phyloP scores from a whole-genome alignment of 306 rosid genomes.

The Gleditsia sinensis region DNA sequence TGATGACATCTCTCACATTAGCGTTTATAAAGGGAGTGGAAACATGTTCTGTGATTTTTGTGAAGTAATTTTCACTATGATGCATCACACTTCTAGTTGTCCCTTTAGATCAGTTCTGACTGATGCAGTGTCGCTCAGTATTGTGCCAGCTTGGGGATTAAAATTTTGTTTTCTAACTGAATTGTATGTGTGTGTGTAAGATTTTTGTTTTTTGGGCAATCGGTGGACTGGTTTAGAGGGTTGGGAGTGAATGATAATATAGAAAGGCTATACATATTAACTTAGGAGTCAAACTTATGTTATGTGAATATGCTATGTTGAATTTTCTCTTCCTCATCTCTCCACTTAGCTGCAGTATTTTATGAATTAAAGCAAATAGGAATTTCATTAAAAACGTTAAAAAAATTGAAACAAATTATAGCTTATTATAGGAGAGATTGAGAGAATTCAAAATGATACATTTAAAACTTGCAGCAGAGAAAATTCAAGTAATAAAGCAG shows the following conservation, averaged over 20 bases:
- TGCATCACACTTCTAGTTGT: background rate
- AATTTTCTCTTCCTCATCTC: background rate
- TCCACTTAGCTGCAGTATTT: background rate
- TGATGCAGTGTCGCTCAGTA: slow-evolving; percentile 4
- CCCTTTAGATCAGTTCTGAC: slow-evolving; percentile 4
- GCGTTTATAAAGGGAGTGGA: background rate
- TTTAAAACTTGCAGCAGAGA: background rate
- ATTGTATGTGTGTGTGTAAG: no score
- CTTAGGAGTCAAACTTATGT: background rate
- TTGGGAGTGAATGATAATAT: background rate
- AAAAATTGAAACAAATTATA: no score
- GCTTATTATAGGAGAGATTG: no score
- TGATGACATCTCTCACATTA: background rate
- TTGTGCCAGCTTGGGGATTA: slow-evolving; percentile 6
- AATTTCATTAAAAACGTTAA: background rate
- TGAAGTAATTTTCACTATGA: background rate
- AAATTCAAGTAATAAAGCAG: background rate
- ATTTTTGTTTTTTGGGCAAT: no score
- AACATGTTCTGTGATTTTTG: background rate
- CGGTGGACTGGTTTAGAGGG: slow-evolving; percentile 10
- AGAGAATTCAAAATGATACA: no score
- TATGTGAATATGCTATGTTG: background rate
- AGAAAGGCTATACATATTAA: background rate
- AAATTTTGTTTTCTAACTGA: slow-evolving; percentile 2
- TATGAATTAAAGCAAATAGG: background rate